Evolutionary conservation across 306 rosid species (phyloP).

Genomic region (Fagus sylvatica): DNA sequence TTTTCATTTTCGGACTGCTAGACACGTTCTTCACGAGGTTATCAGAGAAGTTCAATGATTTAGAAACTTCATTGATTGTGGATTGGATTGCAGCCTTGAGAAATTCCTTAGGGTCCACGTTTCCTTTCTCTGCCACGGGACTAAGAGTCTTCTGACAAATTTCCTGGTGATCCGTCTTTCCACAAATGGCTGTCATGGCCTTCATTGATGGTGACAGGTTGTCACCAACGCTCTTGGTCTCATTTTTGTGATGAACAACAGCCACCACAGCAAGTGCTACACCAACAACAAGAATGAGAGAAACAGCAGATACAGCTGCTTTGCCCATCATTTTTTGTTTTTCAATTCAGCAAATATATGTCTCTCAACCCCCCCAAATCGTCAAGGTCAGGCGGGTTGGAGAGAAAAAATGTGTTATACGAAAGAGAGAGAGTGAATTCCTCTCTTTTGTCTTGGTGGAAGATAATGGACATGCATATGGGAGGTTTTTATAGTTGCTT

Average conservation of each 20-base stretch:
- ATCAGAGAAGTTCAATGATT: slow-evolving; percentile 52
- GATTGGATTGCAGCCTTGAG: slow-evolving; percentile 39
- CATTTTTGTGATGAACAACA: slow-evolving; percentile 13
- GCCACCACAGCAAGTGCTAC: slow-evolving; percentile 54
- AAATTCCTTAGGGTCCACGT: slow-evolving; percentile 43
- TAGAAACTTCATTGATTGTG: slow-evolving; percentile 34
- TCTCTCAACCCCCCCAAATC: slow-evolving; percentile 21
- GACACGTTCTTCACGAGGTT: slow-evolving; percentile 26
- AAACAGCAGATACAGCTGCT: slow-evolving; percentile 38
- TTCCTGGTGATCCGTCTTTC: slow-evolving; percentile 34
- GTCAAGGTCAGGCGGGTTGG: background rate
- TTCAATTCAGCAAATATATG: background rate
- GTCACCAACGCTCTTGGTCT: background rate
- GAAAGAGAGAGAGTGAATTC: background rate
- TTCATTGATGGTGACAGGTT: slow-evolving; percentile 22
- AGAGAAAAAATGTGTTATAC: background rate
- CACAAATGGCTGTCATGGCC: slow-evolving; percentile 35
- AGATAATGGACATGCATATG: background rate
- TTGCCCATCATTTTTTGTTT: slow-evolving; percentile 40
- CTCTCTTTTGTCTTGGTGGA: background rate
- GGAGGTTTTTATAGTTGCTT: background rate
- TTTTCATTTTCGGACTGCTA: slow-evolving; percentile 26
- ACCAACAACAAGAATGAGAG: slow-evolving; percentile 66
- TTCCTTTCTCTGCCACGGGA: slow-evolving; percentile 17
- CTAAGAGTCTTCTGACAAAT: slow-evolving; percentile 48